Conservation (phyloP, 2,329 filamentous ascomycete genomes). For the Pezicula rhizophila region DNA sequence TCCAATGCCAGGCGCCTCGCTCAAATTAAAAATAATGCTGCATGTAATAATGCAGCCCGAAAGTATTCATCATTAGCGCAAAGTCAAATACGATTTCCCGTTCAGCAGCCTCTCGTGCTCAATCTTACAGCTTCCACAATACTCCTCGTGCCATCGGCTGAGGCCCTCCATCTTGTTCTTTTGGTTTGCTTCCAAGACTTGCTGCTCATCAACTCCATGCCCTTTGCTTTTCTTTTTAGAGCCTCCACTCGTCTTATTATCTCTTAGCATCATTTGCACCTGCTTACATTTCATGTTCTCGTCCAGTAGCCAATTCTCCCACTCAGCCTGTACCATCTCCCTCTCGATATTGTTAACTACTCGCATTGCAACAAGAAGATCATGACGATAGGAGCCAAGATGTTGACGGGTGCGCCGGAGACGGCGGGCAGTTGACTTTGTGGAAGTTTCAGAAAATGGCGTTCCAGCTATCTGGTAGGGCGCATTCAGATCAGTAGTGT, state of each 20-base stretch:
- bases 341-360: slow-evolving; percentile 84
- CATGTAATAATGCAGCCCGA: neutral
- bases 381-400: slow-evolving; percentile 79
- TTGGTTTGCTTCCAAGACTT: slow-evolving; percentile 15
- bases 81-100: slow-evolving; percentile 16
- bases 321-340: slow-evolving; percentile 81
- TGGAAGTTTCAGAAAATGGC: slow-evolving; percentile 39
- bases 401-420: slow-evolving; percentile 76
- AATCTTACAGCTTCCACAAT: slow-evolving; percentile 53
- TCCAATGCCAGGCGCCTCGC: neutral
- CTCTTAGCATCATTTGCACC: slow-evolving; percentile 40
- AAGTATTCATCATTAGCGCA: slow-evolving; percentile 15
- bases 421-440: slow-evolving; percentile 50
- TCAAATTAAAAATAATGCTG: neutral
- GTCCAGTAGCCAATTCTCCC: slow-evolving; percentile 84
- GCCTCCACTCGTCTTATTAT: slow-evolving; percentile 19
- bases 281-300: slow-evolving; percentile 73
- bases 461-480: slow-evolving; percentile 47
- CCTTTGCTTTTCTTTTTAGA: slow-evolving; percentile 21
- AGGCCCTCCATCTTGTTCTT: slow-evolving; percentile 36
- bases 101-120: slow-evolving; percentile 24
- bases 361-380: slow-evolving; percentile 83
- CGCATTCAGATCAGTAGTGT: slow-evolving; percentile 51
- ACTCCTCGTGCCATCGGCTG: slow-evolving; percentile 50
- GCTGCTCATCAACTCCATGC: slow-evolving; percentile 5